phyloP scores from a whole-genome alignment of 169 alveolate species.

The Toxoplasma gondii region DNA sequence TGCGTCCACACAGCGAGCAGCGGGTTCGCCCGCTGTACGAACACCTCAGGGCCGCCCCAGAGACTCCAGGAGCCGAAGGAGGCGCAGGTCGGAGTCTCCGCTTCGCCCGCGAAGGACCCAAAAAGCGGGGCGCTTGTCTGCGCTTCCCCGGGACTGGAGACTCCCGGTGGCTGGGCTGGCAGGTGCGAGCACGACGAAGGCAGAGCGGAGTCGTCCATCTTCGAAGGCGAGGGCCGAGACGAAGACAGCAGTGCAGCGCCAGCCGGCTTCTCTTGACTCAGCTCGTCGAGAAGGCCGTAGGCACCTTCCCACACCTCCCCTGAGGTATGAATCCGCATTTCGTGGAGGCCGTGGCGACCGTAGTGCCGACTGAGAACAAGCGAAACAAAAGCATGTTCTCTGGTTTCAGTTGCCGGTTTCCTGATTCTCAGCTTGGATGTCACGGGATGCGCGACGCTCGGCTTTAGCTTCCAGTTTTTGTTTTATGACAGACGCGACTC shows the following conservation, averaged over 20 bases:
- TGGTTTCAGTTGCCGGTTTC: too few relatives aligned
- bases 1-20: conserved; percentile 54
- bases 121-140: not conserved
- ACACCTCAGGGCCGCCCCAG: conserved; percentile 31
- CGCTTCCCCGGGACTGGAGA: not conserved
- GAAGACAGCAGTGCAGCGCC: not conserved
- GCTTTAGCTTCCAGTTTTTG: too few relatives aligned
- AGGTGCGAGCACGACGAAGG: not conserved
- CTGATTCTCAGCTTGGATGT: too few relatives aligned
- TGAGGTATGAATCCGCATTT: conserved; percentile 23
- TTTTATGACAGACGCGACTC: too few relatives aligned
- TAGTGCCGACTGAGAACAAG: conserved; percentile 36
- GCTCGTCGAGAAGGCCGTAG: not conserved
- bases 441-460: too few relatives aligned
- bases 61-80: not conserved
- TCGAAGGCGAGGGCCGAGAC: not conserved
- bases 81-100: not conserved
- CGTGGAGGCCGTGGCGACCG: conserved; percentile 56
- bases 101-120: not conserved
- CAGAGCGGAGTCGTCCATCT: too few relatives aligned
- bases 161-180: not conserved
- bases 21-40: conserved; percentile 28
- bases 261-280: not conserved
- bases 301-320: conserved; percentile 45
- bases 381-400: not conserved